Evolutionary conservation across 1,284 basidiomycete species (phyloP).

Genomic region (Leucoagaricus sp.): DNA sequence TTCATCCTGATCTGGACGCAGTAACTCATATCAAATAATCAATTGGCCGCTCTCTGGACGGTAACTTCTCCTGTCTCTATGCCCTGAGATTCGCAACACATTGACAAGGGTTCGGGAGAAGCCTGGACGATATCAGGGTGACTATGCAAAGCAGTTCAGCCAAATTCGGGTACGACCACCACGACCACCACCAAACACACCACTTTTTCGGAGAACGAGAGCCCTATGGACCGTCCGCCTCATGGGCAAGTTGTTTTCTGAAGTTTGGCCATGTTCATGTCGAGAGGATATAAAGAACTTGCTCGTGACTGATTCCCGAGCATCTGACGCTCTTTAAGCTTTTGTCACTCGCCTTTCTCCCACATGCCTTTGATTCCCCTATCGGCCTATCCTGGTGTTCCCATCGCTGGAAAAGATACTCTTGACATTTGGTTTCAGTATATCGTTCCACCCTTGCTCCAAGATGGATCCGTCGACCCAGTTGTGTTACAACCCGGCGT

Average conservation of each 20-base stretch:
- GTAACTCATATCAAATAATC: too few relatives aligned
- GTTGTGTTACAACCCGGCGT: background rate
- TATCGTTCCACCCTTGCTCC: background rate
- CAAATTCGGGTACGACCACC: background rate
- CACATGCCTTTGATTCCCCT: conserved; percentile 1
- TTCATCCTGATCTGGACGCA: too few relatives aligned
- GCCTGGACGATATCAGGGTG: too few relatives aligned
- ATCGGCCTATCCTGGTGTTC: background rate
- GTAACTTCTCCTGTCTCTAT: too few relatives aligned
- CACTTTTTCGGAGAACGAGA: background rate
- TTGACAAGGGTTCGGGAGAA: too few relatives aligned
- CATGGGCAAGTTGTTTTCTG: conserved; percentile 1
- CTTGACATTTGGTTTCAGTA: conserved; percentile 2
- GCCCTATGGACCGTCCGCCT: background rate
- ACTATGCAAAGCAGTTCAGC: too few relatives aligned
- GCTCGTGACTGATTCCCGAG: background rate
- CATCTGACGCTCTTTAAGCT: background rate
- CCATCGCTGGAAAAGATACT: background rate
- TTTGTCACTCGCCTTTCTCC: background rate
- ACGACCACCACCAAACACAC: background rate
- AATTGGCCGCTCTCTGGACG: too few relatives aligned
- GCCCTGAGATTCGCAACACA: too few relatives aligned
- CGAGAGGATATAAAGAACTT: background rate
- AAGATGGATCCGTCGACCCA: background rate
- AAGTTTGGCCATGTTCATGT: background rate